phyloP scores from a whole-genome alignment of 768 basidiomycete species.

The Dentipellis sp. region DNA sequence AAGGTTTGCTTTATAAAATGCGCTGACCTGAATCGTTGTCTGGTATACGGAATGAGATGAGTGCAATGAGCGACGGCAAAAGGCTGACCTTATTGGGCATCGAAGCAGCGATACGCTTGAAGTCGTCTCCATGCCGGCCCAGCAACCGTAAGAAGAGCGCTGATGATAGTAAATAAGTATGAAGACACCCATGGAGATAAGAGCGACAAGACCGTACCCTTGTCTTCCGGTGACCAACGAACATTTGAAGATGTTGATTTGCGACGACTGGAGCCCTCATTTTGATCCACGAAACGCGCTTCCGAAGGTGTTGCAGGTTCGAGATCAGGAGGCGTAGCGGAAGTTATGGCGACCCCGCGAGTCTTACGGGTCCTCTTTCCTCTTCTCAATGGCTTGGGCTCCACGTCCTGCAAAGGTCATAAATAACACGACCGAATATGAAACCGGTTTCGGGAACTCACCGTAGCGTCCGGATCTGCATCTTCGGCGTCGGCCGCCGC shows the following conservation, averaged over 20 bases:
- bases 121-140: slow-evolving; percentile 55
- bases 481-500: neutral
- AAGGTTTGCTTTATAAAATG: slow-evolving; percentile 39
- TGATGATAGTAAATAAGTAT: slow-evolving; percentile 15
- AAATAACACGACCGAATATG: neutral
- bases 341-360: slow-evolving; percentile 19
- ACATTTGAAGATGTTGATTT: slow-evolving; percentile 23
- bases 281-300: slow-evolving; percentile 18
- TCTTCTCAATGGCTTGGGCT: slow-evolving; percentile 22
- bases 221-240: slow-evolving; percentile 63
- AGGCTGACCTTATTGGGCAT: slow-evolving; percentile 50
- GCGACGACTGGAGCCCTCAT: slow-evolving; percentile 17
- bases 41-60: slow-evolving; percentile 13
- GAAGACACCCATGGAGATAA: slow-evolving; percentile 7
- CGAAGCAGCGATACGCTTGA: slow-evolving; percentile 57
- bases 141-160: slow-evolving; percentile 47
- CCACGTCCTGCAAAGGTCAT: slow-evolving; percentile 16
- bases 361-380: slow-evolving; percentile 21
- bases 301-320: slow-evolving; percentile 11
- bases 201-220: slow-evolving; percentile 33
- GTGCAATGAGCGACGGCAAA: neutral
- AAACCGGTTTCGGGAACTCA: neutral
- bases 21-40: slow-evolving; percentile 48
- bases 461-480: neutral
- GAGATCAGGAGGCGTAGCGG: slow-evolving; percentile 18